Evolutionary conservation across 768 basidiomycete species (phyloP), one percentile per base, ranked within the genome.

Genomic region (Lanmaoa pseudosensibilis): DNA sequence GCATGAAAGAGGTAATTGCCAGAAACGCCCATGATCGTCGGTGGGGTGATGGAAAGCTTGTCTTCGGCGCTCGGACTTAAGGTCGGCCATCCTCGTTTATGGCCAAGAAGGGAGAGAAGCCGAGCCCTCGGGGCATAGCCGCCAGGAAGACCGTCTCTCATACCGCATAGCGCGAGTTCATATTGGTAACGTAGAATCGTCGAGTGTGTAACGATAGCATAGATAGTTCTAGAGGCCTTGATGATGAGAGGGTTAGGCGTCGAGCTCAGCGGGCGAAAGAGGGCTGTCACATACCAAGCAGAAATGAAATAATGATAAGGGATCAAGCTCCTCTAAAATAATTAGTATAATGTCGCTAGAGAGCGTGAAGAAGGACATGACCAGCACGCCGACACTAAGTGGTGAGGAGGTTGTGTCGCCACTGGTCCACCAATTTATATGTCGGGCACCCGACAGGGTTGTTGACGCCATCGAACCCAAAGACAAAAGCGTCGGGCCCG

Each of bases 401-500:
- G 56, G 55, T 65, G 54, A 62, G 54, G 54, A 62, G 54, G 33
- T 50, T 39, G 49, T 52, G 39, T 52, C 47, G 41, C 50, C 43
- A 50, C 48, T 38, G 41, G 40, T 40, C 48, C 32, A 46, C 30
- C 38, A 62, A 65, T 72, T 73, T 72, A 72, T 72, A 72, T 44
- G 65, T 69, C 67, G 61, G 57, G 61, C 53, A 48, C 49, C 55
- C 50, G 58, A 56, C 61, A 62, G 59, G 58, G 64, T 11, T 52
- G 60, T 41, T 63, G 65, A 59, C 60, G 55, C 60, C 62, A 58
- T 66, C 38, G 59, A 46, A 63, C 54, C 51, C 44, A 55, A 73
- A 73, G 63, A 73, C 69, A 73, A 72, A 72, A 73, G 65, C 67
- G 62, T 70, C 66, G 63, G 68, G 66, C 60, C 57, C 68, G 61